A percentile compares a stretch with the other conserved stretches of the same genome.
Evolutionary conservation across 202 grass and related monocot genomes (phyloP).

Genomic region (Setaria italica): DNA sequence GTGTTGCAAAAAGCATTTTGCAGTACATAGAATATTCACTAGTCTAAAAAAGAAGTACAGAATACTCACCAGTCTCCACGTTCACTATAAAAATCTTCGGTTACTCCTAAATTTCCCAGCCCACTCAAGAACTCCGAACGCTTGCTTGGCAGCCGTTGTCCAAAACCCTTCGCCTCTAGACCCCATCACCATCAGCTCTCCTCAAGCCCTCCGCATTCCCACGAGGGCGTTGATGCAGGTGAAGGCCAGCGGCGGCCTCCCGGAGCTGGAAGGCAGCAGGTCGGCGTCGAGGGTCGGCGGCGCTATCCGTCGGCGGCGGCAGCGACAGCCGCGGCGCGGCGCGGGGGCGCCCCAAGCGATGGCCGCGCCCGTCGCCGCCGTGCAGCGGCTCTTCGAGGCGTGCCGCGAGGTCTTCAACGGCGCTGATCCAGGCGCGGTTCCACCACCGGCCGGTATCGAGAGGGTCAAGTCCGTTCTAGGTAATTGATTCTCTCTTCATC

Average conservation of each 20-base stretch:
- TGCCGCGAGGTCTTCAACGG: constrained; percentile 66
- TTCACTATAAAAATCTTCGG: constrained; percentile 24
- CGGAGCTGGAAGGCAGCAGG: constrained; percentile 25
- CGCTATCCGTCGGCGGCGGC: constrained; percentile 20
- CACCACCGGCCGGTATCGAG: constrained; percentile 45
- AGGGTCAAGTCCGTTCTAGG: constrained; percentile 70
- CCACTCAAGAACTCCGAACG: neutral
- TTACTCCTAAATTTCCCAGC: neutral
- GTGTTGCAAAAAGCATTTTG: neutral
- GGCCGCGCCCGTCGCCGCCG: neutral
- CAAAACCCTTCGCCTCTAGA: neutral
- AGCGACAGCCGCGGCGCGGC: constrained; percentile 27
- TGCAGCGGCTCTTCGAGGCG: constrained; percentile 59
- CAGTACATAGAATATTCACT: neutral
- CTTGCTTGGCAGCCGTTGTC: neutral
- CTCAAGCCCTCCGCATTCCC: neutral
- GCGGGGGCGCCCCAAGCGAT: neutral
- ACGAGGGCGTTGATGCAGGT: constrained; percentile 35
- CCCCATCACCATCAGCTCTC: neutral
- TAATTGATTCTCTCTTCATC: constrained; percentile 20
- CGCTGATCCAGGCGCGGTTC: constrained; percentile 36
- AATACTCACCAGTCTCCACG: no score
- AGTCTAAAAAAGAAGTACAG: no score
- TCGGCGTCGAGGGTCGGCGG: neutral
- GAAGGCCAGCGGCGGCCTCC: constrained; percentile 1